Percentiles rank a stretch among this genome's conserved stretches.
Conservation (phyloP, 2,329 filamentous ascomycete genomes). For the Capronia coronata region DNA sequence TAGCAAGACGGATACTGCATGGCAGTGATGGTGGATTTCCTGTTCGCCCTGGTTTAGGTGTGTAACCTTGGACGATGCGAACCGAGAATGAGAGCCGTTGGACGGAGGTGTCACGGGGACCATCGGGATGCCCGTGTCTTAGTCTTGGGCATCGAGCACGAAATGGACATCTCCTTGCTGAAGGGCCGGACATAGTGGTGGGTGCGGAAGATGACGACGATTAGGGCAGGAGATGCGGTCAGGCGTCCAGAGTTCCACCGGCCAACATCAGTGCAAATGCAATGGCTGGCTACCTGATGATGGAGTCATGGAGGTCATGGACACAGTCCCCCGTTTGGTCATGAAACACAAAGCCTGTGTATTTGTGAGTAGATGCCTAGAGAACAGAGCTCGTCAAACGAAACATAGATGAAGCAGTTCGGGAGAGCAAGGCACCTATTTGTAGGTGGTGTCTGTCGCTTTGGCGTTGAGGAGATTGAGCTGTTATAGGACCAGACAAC, state of each 20-base stretch:
- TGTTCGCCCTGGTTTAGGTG: too few species aligned
- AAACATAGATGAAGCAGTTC: neutral
- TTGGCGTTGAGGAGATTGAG: too few species aligned
- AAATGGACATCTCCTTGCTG: neutral
- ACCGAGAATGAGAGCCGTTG: neutral
- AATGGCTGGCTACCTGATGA: too few species aligned
- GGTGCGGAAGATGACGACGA: neutral
- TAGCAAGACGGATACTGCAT: neutral
- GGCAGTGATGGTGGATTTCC: too few species aligned
- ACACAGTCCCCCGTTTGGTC: constrained; percentile 1
- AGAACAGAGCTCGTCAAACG: neutral
- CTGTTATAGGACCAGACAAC: too few species aligned
- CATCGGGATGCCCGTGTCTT: neutral
- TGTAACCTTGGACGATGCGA: neutral
- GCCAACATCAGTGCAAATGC: neutral
- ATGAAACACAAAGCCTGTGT: neutral
- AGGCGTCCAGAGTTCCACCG: constrained; percentile 3
- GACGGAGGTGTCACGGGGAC: neutral
- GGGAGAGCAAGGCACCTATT: too few species aligned
- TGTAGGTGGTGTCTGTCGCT: too few species aligned
- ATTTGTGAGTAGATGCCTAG: neutral
- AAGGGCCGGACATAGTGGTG: neutral
- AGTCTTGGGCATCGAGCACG: neutral
- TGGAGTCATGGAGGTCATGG: too few species aligned
- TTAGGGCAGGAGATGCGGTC: neutral